Evolutionary conservation across 2,329 filamentous ascomycete genomes (phyloP).

Genomic region (Fusarium sp.): DNA sequence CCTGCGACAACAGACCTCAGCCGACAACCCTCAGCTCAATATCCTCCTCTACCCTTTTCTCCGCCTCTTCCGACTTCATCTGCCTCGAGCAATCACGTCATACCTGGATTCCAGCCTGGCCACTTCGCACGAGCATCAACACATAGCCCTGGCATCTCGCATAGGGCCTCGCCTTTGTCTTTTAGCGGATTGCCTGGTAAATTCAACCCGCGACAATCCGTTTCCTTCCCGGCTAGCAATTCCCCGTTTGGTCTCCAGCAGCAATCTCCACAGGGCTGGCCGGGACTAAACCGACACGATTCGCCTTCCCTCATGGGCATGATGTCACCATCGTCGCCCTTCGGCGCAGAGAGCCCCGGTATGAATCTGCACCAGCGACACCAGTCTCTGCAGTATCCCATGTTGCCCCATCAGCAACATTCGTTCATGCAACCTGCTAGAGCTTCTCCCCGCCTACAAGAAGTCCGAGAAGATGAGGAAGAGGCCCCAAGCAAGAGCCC

Average conservation of each 20-base stretch:
- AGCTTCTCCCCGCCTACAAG: constrained; percentile 71
- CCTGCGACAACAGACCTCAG: constrained; percentile 69
- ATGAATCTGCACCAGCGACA: constrained; percentile 63
- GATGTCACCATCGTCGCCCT: constrained; percentile 72
- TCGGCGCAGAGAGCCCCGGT: constrained; percentile 61
- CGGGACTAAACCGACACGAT: constrained; percentile 62
- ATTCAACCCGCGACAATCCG: constrained; percentile 76
- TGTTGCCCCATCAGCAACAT: constrained; percentile 66
- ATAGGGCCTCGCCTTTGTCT: constrained; percentile 76
- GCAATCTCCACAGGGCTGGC: constrained; percentile 67
- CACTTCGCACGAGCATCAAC: constrained; percentile 69
- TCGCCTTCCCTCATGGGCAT: constrained; percentile 70
- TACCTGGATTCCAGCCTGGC: constrained; percentile 64
- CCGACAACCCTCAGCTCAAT: constrained; percentile 76
- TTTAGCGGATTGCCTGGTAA: constrained; percentile 68
- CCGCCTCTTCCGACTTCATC: constrained; percentile 84
- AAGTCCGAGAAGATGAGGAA: constrained; percentile 78
- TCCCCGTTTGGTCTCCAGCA: constrained; percentile 74
- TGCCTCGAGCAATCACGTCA: constrained; percentile 72
- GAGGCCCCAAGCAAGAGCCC: constrained; percentile 62
- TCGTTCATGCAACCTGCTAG: constrained; percentile 63
- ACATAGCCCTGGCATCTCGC: constrained; percentile 69
- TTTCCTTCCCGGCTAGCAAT: constrained; percentile 69
- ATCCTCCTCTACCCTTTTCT: constrained; percentile 81
- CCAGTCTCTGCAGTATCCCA: constrained; percentile 66